A percentile compares a stretch with the other conserved stretches of the same genome.
phyloP scores from a whole-genome alignment of 371 early-diverging fungal species.

The Saksenaea vasiformis region DNA sequence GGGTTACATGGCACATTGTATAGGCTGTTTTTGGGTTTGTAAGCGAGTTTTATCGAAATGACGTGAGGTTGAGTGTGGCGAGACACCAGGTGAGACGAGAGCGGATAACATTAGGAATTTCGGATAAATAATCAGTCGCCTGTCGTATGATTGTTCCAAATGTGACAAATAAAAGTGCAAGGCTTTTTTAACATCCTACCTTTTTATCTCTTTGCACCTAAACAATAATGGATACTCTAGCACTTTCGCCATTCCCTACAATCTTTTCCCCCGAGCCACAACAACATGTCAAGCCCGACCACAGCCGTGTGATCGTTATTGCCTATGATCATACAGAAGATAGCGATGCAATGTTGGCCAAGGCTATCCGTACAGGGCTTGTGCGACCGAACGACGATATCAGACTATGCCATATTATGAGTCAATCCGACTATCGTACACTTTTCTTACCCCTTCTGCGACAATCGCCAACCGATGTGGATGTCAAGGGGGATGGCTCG shows the following conservation, averaged over 20 bases:
- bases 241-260: not conserved
- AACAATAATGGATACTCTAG: not conserved
- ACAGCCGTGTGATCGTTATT: conserved; percentile 13
- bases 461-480: not conserved
- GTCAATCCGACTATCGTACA: conserved; percentile 20
- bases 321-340: conserved; percentile 39
- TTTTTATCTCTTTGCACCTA: not conserved
- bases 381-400: conserved; percentile 30
- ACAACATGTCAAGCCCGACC: not conserved
- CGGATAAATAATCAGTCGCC: not conserved
- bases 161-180: not conserved
- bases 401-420: conserved; percentile 26
- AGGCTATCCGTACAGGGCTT: conserved; percentile 22
- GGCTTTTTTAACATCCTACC: not conserved
- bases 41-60: too few relatives aligned
- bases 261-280: not conserved
- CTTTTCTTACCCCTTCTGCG: conserved; percentile 18
- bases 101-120: not conserved
- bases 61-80: not conserved
- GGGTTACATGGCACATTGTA: not conserved
- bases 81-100: not conserved
- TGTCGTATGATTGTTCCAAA: conserved; percentile 4
- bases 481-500: not conserved
- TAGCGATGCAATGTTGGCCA: conserved; percentile 36
- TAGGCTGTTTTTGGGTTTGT: too few relatives aligned